Evolutionary conservation across 768 basidiomycete species (phyloP).

Genomic region (Kwoniella pini): DNA sequence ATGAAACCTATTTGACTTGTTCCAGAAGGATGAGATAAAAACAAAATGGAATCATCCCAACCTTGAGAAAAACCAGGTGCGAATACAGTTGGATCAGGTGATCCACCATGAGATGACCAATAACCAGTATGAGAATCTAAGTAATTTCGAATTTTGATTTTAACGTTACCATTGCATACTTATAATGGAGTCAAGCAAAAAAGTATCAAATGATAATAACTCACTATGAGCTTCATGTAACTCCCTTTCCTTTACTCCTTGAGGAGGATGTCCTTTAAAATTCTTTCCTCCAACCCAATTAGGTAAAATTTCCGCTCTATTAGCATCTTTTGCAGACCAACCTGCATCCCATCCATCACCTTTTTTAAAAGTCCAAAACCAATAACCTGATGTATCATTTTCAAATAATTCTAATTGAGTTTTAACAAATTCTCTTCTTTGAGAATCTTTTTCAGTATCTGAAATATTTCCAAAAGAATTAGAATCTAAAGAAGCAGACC

Average conservation of each 20-base stretch:
- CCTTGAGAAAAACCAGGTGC: conserved; percentile 66
- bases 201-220: conserved; percentile 14
- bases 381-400: conserved; percentile 68
- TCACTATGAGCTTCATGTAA: conserved; percentile 51
- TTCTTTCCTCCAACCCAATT: conserved; percentile 57
- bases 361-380: conserved; percentile 85
- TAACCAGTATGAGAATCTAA: conserved; percentile 57
- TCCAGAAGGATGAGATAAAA: conserved; percentile 57
- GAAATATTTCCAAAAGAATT: conserved; percentile 60
- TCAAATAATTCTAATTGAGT: conserved; percentile 72
- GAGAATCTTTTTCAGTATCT: conserved; percentile 57
- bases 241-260: conserved; percentile 51
- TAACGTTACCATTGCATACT: too few species aligned
- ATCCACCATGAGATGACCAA: conserved; percentile 61
- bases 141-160: too few species aligned
- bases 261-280: conserved; percentile 43
- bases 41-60: conserved; percentile 70
- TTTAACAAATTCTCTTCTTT: conserved; percentile 60
- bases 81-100: conserved; percentile 71
- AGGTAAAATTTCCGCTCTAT: conserved; percentile 66
- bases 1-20: conserved; percentile 66
- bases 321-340: conserved; percentile 72
- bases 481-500: conserved; percentile 73
- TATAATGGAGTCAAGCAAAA: neutral
- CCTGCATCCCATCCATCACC: conserved; percentile 66